These are phyloP conservation scores for Choanephora cucurbitarum DNA, from an alignment of 371 early-diverging fungal genomes.

Conservation along the genomic window DNA sequence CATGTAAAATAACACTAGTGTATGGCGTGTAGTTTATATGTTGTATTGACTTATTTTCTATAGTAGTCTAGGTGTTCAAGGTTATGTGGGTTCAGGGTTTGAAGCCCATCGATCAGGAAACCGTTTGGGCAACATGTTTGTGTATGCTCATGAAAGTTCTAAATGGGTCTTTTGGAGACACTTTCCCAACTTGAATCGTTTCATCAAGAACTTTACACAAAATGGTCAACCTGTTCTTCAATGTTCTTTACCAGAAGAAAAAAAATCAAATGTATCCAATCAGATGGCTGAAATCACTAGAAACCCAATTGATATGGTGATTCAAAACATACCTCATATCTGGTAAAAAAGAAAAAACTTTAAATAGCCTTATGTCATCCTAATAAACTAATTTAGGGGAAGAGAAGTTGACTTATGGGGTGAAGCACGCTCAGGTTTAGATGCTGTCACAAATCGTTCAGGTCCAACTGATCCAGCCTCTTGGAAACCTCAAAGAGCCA, in stretches of 20 bases:
- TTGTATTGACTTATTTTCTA: background rate
- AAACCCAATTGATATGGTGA: constrained; percentile 44
- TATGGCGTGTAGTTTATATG: no score
- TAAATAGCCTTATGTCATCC: constrained; percentile 32
- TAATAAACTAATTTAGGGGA: constrained; percentile 27
- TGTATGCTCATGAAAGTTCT: constrained; percentile 54
- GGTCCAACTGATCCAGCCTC: constrained; percentile 30
- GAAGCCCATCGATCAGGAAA: constrained; percentile 59
- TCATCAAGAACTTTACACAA: constrained; percentile 42
- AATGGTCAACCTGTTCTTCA: constrained; percentile 22
- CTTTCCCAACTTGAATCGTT: constrained; percentile 54
- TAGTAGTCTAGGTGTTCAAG: constrained; percentile 58
- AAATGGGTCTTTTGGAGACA: constrained; percentile 60
- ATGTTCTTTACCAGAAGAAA: constrained; percentile 8
- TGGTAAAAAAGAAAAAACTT: constrained; percentile 26
- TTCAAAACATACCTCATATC: constrained; percentile 48
- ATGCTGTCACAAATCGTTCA: constrained; percentile 24
- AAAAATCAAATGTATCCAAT: no score
- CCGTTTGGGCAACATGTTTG: constrained; percentile 51
- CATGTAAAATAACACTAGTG: no score
- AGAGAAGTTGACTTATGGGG: constrained; percentile 47
- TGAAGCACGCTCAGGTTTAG: constrained; percentile 33
- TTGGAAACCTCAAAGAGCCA: constrained; percentile 41
- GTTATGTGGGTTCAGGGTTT: constrained; percentile 64
- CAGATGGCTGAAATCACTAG: constrained; percentile 20